Base-by-base conservation (phyloP, 2,329 filamentous ascomycete species). In the Colletotrichum cordylinicola region DNA sequence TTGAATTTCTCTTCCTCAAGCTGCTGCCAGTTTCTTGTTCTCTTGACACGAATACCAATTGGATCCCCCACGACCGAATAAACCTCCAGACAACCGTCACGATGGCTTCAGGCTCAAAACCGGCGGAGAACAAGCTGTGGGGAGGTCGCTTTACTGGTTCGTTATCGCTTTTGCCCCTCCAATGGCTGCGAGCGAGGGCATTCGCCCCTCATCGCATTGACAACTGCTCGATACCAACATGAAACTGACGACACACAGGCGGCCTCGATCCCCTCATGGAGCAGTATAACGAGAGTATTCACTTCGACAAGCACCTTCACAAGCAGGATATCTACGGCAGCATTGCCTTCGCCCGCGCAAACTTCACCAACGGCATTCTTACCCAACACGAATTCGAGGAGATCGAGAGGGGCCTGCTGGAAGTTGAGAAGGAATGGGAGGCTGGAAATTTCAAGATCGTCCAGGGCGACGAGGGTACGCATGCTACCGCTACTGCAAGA, bases 251-350 rank as follows among this genome's bases (percentile, higher is more conserved):
- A 24, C 56, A 18, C 62, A 73, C 80, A 94, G 94, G 95, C 87
- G 94, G 91, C 80, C 91, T 96, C 79, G 95, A 98, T 85, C 94
- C 95, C 70, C 90, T 98, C 68, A 98, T 98, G 95, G 90, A 93
- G 77, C 89, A 94, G 79, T 98, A 96, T 88, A 98, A 98, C 84
- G 93, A 93, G 80, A 94, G 91, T 70, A 93, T 98, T 79, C 92
- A 91, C 82, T 96, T 94, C 85, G 95, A 98, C 85, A 92, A 93
- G 79, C 88, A 90, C 69, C 93, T 98, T 80, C 95, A 95, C 87
- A 92, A 92, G 76, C 91, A 97, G 83, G 95, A 98, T 81, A 96
- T 98, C 80, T 90, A 90, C 13, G 95, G 95, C 79, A 93, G 90
- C 74, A 94, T 98, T 79, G 95, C 95, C 15, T 98, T 94, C 83